These are phyloP conservation scores for Sclerospora graminicola DNA, from an alignment of 352 stramenopile species.

Conservation along the genomic window DNA sequence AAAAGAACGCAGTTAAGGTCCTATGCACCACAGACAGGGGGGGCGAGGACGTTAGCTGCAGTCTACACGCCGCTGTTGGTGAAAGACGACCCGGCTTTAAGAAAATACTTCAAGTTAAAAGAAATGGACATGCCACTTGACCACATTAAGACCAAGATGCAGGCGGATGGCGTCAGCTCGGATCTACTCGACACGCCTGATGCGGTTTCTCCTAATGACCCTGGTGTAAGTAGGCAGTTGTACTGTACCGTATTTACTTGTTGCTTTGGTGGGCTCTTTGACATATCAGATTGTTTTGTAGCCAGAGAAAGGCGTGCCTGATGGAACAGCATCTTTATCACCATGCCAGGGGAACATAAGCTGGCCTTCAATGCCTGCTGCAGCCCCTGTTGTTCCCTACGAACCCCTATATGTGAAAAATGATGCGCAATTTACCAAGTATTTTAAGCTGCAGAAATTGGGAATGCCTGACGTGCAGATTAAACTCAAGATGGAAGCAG, in stretches of 20 bases:
- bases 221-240: conserved; percentile 34
- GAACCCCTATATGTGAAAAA: conserved; percentile 65
- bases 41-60: conserved; percentile 5
- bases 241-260: not conserved
- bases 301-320: conserved; percentile 36
- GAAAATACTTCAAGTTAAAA: conserved; percentile 82
- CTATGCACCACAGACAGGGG: conserved; percentile 15
- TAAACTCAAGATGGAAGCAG: conserved; percentile 74
- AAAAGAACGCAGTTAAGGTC: conserved; percentile 54
- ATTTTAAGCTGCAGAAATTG: conserved; percentile 77
- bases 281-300: conserved; percentile 7
- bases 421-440: conserved; percentile 64
- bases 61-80: conserved; percentile 56
- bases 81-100: conserved; percentile 57
- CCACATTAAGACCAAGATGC: conserved; percentile 78
- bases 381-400: conserved; percentile 34
- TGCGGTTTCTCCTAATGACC: conserved; percentile 65
- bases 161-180: conserved; percentile 50
- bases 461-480: conserved; percentile 76
- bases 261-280: too few species aligned
- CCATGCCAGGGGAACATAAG: conserved; percentile 10
- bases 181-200: conserved; percentile 58
- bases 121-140: conserved; percentile 67
- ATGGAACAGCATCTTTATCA: conserved; percentile 11
- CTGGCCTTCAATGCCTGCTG: conserved; percentile 17